Conservation (phyloP, 176 grass and related monocot species). For the Oryza longistaminata region DNA sequence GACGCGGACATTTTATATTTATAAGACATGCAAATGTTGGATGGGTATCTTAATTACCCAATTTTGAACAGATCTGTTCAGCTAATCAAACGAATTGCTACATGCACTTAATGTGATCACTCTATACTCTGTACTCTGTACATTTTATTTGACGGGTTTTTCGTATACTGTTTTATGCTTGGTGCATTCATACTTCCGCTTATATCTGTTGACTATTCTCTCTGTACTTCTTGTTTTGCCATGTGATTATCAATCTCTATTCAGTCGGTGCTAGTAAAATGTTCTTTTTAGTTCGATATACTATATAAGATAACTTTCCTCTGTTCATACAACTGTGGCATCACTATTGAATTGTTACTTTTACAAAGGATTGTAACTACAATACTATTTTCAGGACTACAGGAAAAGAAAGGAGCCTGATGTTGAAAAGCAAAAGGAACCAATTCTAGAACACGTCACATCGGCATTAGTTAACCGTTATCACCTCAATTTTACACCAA, state of each 20-base stretch:
- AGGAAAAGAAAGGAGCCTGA: conserved; percentile 84
- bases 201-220: background rate
- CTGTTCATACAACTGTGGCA: conserved; percentile 3
- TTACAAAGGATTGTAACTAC: conserved; percentile 14
- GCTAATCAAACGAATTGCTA: background rate
- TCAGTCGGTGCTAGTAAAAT: background rate
- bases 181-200: background rate
- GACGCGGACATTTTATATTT: background rate
- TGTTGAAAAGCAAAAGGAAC: conserved; percentile 85
- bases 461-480: conserved; percentile 61
- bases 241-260: background rate
- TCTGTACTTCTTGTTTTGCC: background rate
- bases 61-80: background rate
- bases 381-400: conserved; percentile 60
- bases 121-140: conserved; percentile 5
- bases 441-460: conserved; percentile 74
- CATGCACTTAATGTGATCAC: background rate
- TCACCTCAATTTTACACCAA: conserved; percentile 73
- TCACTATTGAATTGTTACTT: conserved; percentile 2
- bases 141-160: background rate
- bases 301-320: conserved; percentile 2
- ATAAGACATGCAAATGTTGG: background rate
- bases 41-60: background rate
- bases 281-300: background rate
- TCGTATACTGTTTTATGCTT: background rate